Evolutionary conservation across 306 rosid species (phyloP), one percentile per base, ranked within the genome.

Genomic region (Vachellia collinsii): DNA sequence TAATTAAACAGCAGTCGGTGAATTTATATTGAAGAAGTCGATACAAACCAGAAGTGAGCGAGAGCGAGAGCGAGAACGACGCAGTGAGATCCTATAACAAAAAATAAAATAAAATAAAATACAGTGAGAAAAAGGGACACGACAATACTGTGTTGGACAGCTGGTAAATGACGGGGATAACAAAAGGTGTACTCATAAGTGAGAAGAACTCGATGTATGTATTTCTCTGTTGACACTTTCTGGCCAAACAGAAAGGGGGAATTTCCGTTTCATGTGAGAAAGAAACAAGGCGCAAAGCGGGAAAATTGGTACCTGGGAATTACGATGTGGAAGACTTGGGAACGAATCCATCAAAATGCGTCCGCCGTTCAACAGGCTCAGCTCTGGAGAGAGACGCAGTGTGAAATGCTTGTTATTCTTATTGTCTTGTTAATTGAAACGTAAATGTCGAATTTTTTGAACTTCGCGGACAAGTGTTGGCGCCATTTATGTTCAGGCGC

Each of bases 1-100:
- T 62, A 48, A 79, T 54, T 63, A n/a, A 76, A 22, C 42, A 70
- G 54, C 8, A 76, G 25, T 70, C 8, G 51, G 48, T 50, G 43
- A 75, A 71, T 73, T 47, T 10, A 46, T 6, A 46, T 8, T 4
- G 53, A 68, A 65, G 65, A 29, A 73, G 68, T 37, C 38, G 65
- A 61, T 61, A 86, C 91, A 19, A 51, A 94, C 97, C 95, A 70
- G 94, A 93, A 73, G 89, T 85, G 39, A 77, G 70, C 16, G 93
- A n/a, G n/a, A n/a, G n/a, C n/a, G n/a, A 84, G 22, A 80, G 61
- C 46, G 85, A 87, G 37, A 72, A 36, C 14, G 78, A 41, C 46
- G 77, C 67, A 79, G 12, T 75, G 77, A 59, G 61, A 85, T 87
- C 87, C 97, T 91, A 78, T 70, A 41, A 76, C 72, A 46, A 16